Percentiles rank a stretch among this genome's conserved stretches.
Conservation (phyloP, 1,284 basidiomycete genomes). For the Limonomyces culmigenus region DNA sequence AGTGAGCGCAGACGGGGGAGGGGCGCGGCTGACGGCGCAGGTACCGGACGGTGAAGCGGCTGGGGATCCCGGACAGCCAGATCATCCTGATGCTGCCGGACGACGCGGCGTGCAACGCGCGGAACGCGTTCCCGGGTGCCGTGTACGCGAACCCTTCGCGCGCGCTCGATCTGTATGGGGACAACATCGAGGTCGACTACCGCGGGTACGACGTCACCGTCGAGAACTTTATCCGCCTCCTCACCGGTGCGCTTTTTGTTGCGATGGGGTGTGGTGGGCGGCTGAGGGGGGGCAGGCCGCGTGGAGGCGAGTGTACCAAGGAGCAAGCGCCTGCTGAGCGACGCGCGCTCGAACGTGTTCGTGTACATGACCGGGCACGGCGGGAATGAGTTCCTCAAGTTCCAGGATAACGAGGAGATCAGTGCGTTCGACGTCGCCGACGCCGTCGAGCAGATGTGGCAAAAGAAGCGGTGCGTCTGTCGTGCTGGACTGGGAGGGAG, state of each 20-base stretch:
- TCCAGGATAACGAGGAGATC: constrained; percentile 97
- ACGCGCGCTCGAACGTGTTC: constrained; percentile 89
- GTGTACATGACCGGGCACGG: constrained; percentile 98
- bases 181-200: constrained; percentile 96
- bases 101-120: constrained; percentile 86
- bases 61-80: constrained; percentile 95
- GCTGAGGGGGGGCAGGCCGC: constrained; percentile 29
- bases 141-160: constrained; percentile 71
- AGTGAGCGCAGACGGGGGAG: constrained; percentile 9
- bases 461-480: constrained; percentile 65
- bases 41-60: constrained; percentile 95
- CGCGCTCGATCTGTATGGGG: constrained; percentile 84
- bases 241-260: constrained; percentile 49
- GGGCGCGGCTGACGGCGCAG: constrained; percentile 18
- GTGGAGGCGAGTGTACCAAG: constrained; percentile 67
- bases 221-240: constrained; percentile 82
- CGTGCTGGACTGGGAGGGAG: neutral
- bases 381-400: constrained; percentile 96
- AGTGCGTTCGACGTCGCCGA: constrained; percentile 93
- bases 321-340: constrained; percentile 81
- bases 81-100: constrained; percentile 99
- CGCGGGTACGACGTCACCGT: constrained; percentile 96
- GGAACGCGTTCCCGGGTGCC: constrained; percentile 84
- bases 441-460: constrained; percentile 96
- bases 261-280: neutral